A percentile compares a stretch with the other conserved stretches of the same genome.
phyloP scores from a whole-genome alignment of 2,329 filamentous ascomycete species.

The Zasmidium citrigriseum region DNA sequence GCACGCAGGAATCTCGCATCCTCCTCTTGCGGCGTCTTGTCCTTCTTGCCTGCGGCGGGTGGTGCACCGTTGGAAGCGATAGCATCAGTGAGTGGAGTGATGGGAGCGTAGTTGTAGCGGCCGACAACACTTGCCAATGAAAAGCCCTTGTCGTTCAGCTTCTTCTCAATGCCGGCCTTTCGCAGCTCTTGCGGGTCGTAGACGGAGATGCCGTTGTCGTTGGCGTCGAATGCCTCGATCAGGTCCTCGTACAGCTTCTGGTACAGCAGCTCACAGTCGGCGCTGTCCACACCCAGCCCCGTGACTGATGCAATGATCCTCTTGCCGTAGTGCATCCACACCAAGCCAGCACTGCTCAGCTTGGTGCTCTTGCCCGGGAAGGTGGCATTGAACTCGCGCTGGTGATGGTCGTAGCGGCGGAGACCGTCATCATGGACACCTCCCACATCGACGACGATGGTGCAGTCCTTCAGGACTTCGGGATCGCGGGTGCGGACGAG shows the following conservation, averaged over 20 bases:
- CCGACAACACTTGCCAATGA: constrained; percentile 86
- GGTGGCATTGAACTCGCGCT: constrained; percentile 81
- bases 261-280: constrained; percentile 75
- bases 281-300: constrained; percentile 59
- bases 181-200: constrained; percentile 73
- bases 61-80: constrained; percentile 19
- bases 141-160: constrained; percentile 81
- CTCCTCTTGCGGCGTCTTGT: constrained; percentile 66
- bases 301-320: constrained; percentile 73
- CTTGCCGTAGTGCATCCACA: constrained; percentile 93
- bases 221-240: constrained; percentile 92
- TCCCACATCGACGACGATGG: constrained; percentile 97
- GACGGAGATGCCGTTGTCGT: constrained; percentile 89
- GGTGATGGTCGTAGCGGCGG: constrained; percentile 95
- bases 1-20: constrained; percentile 78
- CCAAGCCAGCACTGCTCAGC: constrained; percentile 88
- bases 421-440: constrained; percentile 79
- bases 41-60: constrained; percentile 32
- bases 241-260: constrained; percentile 90
- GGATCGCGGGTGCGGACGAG: constrained; percentile 89
- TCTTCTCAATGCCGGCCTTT: constrained; percentile 74
- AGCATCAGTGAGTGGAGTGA: constrained; percentile 22
- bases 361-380: constrained; percentile 86
- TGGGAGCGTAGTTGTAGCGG: constrained; percentile 66
- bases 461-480: constrained; percentile 73